phyloP scores from a whole-genome alignment of 106 monocot genomes.

The Dioscorea dumetorum region DNA sequence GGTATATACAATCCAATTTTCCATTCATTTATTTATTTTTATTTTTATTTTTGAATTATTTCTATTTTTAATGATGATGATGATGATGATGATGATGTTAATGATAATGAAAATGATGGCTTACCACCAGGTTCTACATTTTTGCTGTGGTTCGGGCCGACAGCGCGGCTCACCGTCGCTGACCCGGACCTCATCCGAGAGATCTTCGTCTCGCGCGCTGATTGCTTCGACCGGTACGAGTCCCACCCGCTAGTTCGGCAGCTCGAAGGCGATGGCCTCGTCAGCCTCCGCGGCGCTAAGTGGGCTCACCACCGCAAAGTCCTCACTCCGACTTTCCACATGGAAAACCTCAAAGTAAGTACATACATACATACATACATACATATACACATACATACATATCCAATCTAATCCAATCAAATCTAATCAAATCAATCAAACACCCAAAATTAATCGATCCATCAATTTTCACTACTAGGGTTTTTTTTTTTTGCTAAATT shows the following conservation, averaged over 20 bases:
- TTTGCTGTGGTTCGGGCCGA: slow-evolving; percentile 88
- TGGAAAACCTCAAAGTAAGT: slow-evolving; percentile 80
- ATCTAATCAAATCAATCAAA: too few relatives aligned
- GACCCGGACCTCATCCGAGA: slow-evolving; percentile 92
- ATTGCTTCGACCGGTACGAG: slow-evolving; percentile 76
- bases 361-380: background rate
- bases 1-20: slow-evolving; percentile 24
- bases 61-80: background rate
- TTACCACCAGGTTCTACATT: slow-evolving; percentile 61
- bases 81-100: background rate
- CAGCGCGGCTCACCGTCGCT: slow-evolving; percentile 59
- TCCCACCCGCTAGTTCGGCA: slow-evolving; percentile 81
- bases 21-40: background rate
- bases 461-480: too few relatives aligned
- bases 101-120: background rate
- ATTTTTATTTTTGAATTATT: too few relatives aligned
- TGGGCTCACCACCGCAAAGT: slow-evolving; percentile 88
- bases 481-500: too few relatives aligned
- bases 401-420: too few relatives aligned
- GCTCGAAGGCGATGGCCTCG: slow-evolving; percentile 87
- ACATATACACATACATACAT: background rate
- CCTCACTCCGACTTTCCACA: slow-evolving; percentile 74
- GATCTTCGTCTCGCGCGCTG: slow-evolving; percentile 53
- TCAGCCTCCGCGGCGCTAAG: slow-evolving; percentile 73
- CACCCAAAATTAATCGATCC: too few relatives aligned